These are phyloP conservation scores for Candida manassasensis DNA, from an alignment of 805 yeast genomes.

Conservation along the genomic window DNA sequence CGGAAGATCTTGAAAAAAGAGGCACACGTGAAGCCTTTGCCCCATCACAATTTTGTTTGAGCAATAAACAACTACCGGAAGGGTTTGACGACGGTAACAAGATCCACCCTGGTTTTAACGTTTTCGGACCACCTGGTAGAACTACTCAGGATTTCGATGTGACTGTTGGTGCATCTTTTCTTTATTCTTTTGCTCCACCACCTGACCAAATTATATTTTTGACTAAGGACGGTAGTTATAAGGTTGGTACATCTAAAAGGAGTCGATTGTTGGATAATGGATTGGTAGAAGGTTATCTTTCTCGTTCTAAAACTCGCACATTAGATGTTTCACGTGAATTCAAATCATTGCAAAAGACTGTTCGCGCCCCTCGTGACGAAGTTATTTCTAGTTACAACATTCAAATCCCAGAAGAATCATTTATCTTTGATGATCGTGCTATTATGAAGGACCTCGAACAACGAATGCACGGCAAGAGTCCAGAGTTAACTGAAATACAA, in stretches of 20 bases:
- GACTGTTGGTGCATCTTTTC: constrained; percentile 34
- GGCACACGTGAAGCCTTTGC: constrained; percentile 5
- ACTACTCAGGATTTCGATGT: constrained; percentile 23
- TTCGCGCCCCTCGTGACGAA: constrained; percentile 16
- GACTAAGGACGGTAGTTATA: constrained; percentile 32
- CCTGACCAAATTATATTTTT: constrained; percentile 35
- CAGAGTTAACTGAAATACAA: constrained; percentile 15
- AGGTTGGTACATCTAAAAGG: constrained; percentile 14
- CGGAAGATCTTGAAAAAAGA: constrained; percentile 3
- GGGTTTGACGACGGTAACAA: constrained; percentile 16
- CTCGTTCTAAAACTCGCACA: constrained; percentile 2
- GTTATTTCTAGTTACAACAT: constrained; percentile 26
- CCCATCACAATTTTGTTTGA: constrained; percentile 15
- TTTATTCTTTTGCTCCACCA: constrained; percentile 37
- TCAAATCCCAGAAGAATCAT: constrained; percentile 22
- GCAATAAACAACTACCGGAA: constrained; percentile 14
- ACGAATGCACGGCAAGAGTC: constrained; percentile 13
- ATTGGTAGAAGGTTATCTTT: constrained; percentile 19
- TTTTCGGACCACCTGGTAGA: constrained; percentile 26
- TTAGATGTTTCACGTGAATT: constrained; percentile 20
- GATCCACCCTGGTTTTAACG: constrained; percentile 35
- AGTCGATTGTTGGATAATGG: constrained; percentile 18
- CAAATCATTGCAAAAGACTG: constrained; percentile 13
- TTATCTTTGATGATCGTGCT: constrained; percentile 18
- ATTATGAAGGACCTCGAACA: constrained; percentile 15